Evolutionary conservation across 2,329 filamentous ascomycete genomes (phyloP), one percentile per base, ranked within the genome.

Genomic region (Neofusicoccum sp.): DNA sequence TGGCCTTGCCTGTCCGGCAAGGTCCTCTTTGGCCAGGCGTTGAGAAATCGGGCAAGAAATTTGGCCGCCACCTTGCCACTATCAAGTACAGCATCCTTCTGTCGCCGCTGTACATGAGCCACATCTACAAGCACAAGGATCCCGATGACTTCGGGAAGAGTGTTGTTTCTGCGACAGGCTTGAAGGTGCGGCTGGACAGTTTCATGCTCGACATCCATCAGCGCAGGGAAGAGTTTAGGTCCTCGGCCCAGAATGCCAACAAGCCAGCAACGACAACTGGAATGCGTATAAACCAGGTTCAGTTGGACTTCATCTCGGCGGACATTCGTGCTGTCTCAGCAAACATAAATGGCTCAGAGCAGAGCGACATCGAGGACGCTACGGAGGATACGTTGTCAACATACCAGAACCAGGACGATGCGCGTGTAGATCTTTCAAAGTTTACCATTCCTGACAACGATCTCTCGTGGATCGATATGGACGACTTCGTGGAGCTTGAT

Each of bases 71-170:
- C 77, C 81, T 99, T 66, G 94, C 93, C n/a, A 99, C 96, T 7
- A 93, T 99, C 81, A 99, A 99, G 81, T 98, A 98, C 79, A 97
- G 94, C 66, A 80, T 99, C 28, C 84, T 98, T 3, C 82, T 99
- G 14, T 96, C 95, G 2, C 95, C 95, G 0, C 80, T 99, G 2
- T 99, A 96, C 76, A 86, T 99, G 66, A 96, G 93, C 69, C 95
- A 99, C 71, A 93, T 99, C 36, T 99, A 99, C 80, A 98, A 97
- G 76, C 95, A 99, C 80, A 97, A 97, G 74, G 95, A 99, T 71
- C 87, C 87, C 0, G 94, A 97, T 72, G 93, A 97, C 65, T 91
- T 92, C 71, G 84, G 86, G 0, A 89, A 93, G 66, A 83, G 88
- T 66, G 84, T 89, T 0, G 91, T 97, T 5, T 95, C 92, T 50